Conservation (phyloP, 2,329 filamentous ascomycete genomes). For the Trichoderma sp. region DNA sequence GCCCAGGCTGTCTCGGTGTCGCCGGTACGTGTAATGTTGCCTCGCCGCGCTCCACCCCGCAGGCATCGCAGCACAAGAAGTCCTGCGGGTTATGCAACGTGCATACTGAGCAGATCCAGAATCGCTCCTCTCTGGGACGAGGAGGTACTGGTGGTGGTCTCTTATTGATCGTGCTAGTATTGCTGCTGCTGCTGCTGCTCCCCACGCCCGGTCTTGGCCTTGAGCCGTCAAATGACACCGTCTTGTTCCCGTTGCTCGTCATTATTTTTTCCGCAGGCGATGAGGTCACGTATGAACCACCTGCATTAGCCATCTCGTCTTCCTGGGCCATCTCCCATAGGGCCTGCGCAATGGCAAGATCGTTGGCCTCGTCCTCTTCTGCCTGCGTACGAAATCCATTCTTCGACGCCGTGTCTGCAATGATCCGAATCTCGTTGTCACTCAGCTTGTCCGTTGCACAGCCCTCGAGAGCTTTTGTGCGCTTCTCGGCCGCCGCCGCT, state of each 20-base stretch:
- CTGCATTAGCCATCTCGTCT: conserved; percentile 22
- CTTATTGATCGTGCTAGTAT: not conserved
- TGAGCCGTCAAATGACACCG: not conserved
- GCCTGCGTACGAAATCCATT: conserved; percentile 81
- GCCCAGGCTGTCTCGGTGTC: conserved; percentile 22
- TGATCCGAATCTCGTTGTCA: conserved; percentile 65
- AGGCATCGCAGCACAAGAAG: conserved; percentile 60
- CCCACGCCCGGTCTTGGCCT: not conserved
- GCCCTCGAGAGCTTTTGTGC: conserved; percentile 66
- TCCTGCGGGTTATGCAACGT: conserved; percentile 56
- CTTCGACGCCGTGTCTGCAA: conserved; percentile 62
- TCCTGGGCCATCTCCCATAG: conserved; percentile 85
- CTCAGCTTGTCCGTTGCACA: conserved; percentile 73
- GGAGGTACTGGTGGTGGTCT: not conserved
- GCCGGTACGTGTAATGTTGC: conserved; percentile 7
- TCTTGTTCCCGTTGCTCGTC: conserved; percentile 48
- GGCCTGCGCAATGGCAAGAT: conserved; percentile 81
- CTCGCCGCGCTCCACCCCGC: conserved; percentile 45
- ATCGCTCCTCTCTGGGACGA: not conserved
- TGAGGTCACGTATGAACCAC: not conserved
- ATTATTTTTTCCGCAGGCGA: conserved; percentile 17
- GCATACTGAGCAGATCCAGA: conserved; percentile 58
- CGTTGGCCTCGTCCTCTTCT: conserved; percentile 86
- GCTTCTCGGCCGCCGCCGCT: conserved; percentile 68
- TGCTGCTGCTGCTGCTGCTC: not conserved